Evolutionary conservation across 768 basidiomycete species (phyloP).

Genomic region (Russula dissimulans): DNA sequence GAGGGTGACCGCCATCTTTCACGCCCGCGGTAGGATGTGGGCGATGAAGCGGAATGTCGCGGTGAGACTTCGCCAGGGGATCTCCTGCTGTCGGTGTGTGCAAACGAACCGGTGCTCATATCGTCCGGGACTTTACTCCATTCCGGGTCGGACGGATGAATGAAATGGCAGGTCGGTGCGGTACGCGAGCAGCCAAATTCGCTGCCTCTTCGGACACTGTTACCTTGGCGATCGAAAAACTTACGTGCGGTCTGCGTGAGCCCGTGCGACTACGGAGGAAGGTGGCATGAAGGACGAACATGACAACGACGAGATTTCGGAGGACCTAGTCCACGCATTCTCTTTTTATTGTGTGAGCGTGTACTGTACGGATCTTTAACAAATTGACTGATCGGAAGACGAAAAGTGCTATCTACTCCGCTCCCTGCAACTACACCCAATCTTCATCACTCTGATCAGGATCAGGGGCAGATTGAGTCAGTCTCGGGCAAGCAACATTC

Average conservation of each 20-base stretch:
- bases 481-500: no score
- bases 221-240: constrained; percentile 6
- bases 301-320: constrained; percentile 6
- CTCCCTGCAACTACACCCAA: no score
- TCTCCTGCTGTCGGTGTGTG: neutral
- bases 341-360: neutral
- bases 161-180: constrained; percentile 4
- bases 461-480: no score
- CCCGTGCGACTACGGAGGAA: neutral
- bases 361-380: no score
- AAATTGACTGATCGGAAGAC: no score
- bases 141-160: constrained; percentile 17
- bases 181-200: constrained; percentile 12
- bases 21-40: neutral
- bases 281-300: constrained; percentile 2
- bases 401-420: no score
- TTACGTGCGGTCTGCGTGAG: neutral
- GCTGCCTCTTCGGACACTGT: neutral
- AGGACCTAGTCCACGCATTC: neutral
- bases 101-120: neutral
- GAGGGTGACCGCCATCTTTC: constrained; percentile 1
- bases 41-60: neutral
- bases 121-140: neutral
- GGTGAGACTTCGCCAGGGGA: neutral
- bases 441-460: no score